Evolutionary conservation across 306 rosid species (phyloP), one percentile per base, ranked within the genome.

Genomic region (Adenanthera pavonina): DNA sequence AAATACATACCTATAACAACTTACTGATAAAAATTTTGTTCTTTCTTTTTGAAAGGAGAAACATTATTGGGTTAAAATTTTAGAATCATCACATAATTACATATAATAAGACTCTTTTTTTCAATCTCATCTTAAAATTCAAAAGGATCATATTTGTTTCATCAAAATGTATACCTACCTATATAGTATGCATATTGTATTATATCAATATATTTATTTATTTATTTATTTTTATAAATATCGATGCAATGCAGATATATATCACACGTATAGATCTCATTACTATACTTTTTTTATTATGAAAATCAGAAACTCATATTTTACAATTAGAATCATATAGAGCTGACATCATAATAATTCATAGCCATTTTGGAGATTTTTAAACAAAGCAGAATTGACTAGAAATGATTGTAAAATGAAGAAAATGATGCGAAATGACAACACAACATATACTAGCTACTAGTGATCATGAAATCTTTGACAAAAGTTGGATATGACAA

Each of bases 381-480:
- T 20, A 14, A 43, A 10, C 17, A 9, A 80, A 62, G 54, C 35
- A 56, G 38, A 73, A 68, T 61, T 72, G 72, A 72, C 68, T 67
- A 48, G 3, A 60, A 62, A 78, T 69, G 70, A 56, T 20, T 53
- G 38, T 44, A 46, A 56, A 33, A 13, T 15, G 75, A 59, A 79
- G 69, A 46, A 69, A 77, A 56, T 71, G 7, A 7, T 57, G 78
- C 74, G 85, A 71, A 20, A 46, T 54, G 83, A 83, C 68, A 80
- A 33, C 80, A 83, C 68, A 80, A 33, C 80, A 69, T 71, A 56
- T 41, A 59, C 10, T 59, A 36, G 53, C n/a, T 25, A 40, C 17
- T 68, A 9, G 9, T 6, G 69, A 86, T 83, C 47, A 66, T 83
- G 66, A 79, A 76, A 64, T 75, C 70, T 76, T 83, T 83, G 89